These are phyloP conservation scores for Bipolaris cookei DNA, from an alignment of 2,329 filamentous ascomycete species.

Conservation along the genomic window DNA sequence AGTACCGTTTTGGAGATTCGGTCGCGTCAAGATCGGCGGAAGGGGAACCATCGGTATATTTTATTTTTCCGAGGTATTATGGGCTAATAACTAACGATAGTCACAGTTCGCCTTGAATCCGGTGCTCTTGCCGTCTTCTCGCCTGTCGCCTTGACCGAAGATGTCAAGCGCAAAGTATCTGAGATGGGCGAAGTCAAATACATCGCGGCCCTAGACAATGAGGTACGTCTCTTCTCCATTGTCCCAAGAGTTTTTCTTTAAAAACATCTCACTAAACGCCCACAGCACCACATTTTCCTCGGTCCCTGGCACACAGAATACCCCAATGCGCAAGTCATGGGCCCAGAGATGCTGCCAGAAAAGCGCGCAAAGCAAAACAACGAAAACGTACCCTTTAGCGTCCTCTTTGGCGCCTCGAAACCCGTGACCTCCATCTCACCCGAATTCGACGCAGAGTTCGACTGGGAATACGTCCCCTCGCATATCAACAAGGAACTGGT, in stretches of 20 bases:
- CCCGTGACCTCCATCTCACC: constrained; percentile 62
- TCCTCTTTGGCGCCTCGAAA: constrained; percentile 61
- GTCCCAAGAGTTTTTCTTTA: no score
- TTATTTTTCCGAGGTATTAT: background rate
- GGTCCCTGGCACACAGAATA: constrained; percentile 82
- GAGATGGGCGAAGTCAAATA: constrained; percentile 73
- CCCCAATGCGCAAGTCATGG: constrained; percentile 80
- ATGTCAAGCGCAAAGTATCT: constrained; percentile 69
- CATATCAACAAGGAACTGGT: constrained; percentile 88
- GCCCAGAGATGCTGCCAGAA: constrained; percentile 80
- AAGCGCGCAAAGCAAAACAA: constrained; percentile 71
- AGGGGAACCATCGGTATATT: constrained; percentile 79
- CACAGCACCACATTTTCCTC: constrained; percentile 87
- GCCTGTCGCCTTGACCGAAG: constrained; percentile 81
- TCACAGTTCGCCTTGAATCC: constrained; percentile 74
- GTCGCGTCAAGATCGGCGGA: constrained; percentile 80
- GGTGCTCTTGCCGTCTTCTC: constrained; percentile 89
- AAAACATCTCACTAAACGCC: no score
- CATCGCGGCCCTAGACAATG: constrained; percentile 84
- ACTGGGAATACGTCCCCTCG: constrained; percentile 78
- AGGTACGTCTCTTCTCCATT: constrained; percentile 50
- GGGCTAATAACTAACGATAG: constrained; percentile 14
- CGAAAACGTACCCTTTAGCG: constrained; percentile 67
- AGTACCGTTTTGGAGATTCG: constrained; percentile 83
- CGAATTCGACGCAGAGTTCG: constrained; percentile 88